phyloP scores from a whole-genome alignment of 495 filamentous ascomycete species.

The Letharia columbiana region DNA sequence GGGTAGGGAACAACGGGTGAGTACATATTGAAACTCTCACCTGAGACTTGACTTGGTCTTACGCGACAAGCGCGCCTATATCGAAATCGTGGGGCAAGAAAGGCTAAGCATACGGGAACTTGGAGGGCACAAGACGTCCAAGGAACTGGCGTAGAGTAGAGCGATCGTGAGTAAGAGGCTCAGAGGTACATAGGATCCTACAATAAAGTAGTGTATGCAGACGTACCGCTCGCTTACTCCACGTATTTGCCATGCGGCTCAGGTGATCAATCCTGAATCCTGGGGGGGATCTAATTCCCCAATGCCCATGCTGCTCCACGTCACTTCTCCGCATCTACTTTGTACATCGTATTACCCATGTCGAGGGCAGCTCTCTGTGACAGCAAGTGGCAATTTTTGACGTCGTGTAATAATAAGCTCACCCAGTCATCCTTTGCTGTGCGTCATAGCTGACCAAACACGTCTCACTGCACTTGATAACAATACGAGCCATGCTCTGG shows the following conservation, averaged over 20 bases:
- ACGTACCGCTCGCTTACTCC: not conserved
- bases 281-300: not conserved
- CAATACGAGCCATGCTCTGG: not conserved
- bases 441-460: not conserved
- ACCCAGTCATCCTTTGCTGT: not conserved
- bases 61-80: slow-evolving; percentile 4
- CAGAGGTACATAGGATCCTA: not conserved
- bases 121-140: too few relatives aligned
- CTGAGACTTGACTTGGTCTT: not conserved
- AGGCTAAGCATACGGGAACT: not conserved
- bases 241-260: not conserved
- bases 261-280: not conserved
- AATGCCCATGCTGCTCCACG: not conserved
- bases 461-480: not conserved
- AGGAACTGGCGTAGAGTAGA: too few relatives aligned
- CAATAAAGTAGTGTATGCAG: not conserved
- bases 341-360: too few relatives aligned
- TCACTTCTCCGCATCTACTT: too few relatives aligned
- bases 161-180: not conserved
- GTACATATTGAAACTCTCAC: not conserved
- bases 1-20: not conserved
- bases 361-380: not conserved
- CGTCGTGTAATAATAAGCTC: not conserved
- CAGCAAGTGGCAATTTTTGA: not conserved
- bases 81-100: not conserved